Evolutionary conservation across 2,329 filamentous ascomycete genomes (phyloP), one percentile per base, ranked within the genome.

Genomic region (Microdochium trichocladiopsis): DNA sequence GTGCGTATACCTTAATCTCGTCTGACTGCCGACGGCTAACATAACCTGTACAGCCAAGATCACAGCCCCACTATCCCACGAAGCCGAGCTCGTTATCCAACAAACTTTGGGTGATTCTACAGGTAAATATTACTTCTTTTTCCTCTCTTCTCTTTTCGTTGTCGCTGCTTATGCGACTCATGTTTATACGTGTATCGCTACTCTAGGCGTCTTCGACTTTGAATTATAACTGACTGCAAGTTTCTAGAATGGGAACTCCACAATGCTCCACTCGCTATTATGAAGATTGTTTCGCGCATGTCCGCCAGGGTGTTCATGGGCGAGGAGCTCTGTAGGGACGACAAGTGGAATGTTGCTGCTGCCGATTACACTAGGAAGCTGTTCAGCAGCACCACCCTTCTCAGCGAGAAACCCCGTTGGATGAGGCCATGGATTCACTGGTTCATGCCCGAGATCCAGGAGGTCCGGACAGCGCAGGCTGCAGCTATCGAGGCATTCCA

Each of bases 271-370:
- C 49, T 51, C n/a, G 52, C 51, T 14, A 45, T 53, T 2, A 49
- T 52, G 22, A 50, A 41, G 4, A 51, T 58, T 4, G 53, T 60
- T 21, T 51, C 60, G 2, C 55, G 55, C 1, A 54, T 60, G 10
- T 52, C 60, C 2, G 57, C 56, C 11, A 49, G 52, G 31, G 52
- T 60, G 31, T 60, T 61, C 47, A 50, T 60, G 8, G 59, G 59
- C 3, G 50, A 52, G 3, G 57, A 58, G n/a, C 52, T 59, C 24
- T 58, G 57, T 28, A 51, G 55, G 4, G 51, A 61, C 36, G 45
- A 51, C 2, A 52, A 57, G n/a, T 61, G 59, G 59, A 52, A 57
- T 36, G 48, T 55, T n/a, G 54, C 55, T 33, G 53, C 55, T 0
- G 37, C 50, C 23, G 48, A 56, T 36, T 58, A 55, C 36, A 55